Evolutionary conservation across 352 stramenopile genomes (phyloP), one percentile per base, ranked within the genome.

Genomic region (Pythium chondricola): DNA sequence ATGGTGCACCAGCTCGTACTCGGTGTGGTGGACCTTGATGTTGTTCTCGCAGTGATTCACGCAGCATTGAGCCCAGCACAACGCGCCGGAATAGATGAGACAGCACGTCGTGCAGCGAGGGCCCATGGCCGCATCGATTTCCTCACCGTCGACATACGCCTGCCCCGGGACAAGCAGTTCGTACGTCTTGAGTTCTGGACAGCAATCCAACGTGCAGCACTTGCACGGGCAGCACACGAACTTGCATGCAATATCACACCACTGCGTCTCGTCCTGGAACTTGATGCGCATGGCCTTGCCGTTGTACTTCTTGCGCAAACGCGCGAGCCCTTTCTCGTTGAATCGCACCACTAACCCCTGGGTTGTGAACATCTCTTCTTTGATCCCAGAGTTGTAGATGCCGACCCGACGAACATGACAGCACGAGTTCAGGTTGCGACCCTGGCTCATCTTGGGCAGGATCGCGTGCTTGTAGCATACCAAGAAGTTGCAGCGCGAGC

Each of bases 1-100:
- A 27, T 39, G 33, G 24, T 56, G 29, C 27, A 43, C 38, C 26
- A 56, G 48, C 25, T 43, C 39, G 25, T 50, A 51, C 25, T 56
- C 40, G 9, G 30, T 40, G 24, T 56, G 48, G 32, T 56, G 48
- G 11, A 56, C 29, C 1, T 14, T 18, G 11, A 56, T 20, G 4
- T 43, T 2, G 32, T 56, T 44, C 22, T 56, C 48, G 25, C 48
- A 56, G 10, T 17, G 16, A 17, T 14, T 16, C 4, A 24, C 24
- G 24, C 29, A 50, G 8, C 47, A 33, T n/a, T n/a, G n/a, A n/a
- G n/a, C n/a, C 29, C 29, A 33, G 29, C 29, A 33, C 8, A 33
- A 13, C 7, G 7, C 29, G 7, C 7, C 13, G 29, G 29, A 8
- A 13, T 13, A 33, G n/a, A n/a, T n/a, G n/a, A n/a, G n/a, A 13